phyloP scores from a whole-genome alignment of 2,329 filamentous ascomycete species.

The Calycina herbarum region DNA sequence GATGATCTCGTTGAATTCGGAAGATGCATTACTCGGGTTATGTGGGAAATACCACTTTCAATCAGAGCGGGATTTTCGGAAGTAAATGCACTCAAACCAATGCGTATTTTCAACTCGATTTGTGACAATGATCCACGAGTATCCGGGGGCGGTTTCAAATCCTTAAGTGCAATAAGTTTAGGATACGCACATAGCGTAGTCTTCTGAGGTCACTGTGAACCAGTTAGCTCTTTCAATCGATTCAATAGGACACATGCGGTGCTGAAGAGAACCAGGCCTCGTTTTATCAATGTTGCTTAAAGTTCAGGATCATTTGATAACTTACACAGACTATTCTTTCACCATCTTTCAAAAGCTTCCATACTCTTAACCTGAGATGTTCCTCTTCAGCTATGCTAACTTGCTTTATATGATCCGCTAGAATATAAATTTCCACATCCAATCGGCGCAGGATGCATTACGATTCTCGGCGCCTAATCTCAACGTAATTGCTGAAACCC shows the following conservation, averaged over 20 bases:
- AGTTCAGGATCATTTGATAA: not conserved
- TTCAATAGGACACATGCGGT: no score
- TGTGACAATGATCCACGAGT: no score
- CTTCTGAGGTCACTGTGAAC: not conserved
- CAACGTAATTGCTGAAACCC: not conserved
- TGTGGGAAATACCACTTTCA: no score
- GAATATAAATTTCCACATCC: not conserved
- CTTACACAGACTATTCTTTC: not conserved
- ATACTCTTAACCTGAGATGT: not conserved
- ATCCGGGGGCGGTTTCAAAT: no score
- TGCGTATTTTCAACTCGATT: no score
- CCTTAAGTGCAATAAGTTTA: no score
- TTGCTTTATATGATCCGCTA: not conserved
- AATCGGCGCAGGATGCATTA: not conserved
- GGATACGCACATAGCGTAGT: not conserved
- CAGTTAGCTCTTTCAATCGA: not conserved
- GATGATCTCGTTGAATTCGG: no score
- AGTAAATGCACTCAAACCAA: no score
- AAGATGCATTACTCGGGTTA: no score
- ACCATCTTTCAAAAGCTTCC: not conserved
- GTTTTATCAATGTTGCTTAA: no score
- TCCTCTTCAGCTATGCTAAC: not conserved
- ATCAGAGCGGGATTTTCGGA: no score
- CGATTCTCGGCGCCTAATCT: not conserved
- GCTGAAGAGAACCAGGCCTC: no score